Evolutionary conservation across 352 stramenopile species (phyloP).

Genomic region (Phytophthora boehmeriae): DNA sequence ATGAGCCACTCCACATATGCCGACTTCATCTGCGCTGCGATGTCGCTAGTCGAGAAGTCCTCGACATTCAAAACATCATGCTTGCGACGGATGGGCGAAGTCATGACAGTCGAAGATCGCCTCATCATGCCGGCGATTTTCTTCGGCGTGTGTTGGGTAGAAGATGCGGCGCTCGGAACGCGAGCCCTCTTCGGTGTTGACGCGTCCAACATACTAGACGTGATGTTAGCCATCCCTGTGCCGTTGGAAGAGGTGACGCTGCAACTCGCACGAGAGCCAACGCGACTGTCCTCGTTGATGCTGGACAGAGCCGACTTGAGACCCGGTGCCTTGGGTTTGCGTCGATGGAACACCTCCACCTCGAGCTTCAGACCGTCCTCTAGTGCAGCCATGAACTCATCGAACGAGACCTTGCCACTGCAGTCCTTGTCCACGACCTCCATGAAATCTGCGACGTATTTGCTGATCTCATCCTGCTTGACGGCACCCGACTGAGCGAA

Average conservation of each 20-base stretch:
- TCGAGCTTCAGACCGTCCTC: slow-evolving; percentile 78
- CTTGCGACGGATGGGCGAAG: background rate
- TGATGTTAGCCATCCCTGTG: slow-evolving; percentile 35
- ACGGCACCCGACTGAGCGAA: slow-evolving; percentile 70
- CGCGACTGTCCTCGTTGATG: slow-evolving; percentile 10
- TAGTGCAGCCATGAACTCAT: slow-evolving; percentile 80
- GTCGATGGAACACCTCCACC: slow-evolving; percentile 72
- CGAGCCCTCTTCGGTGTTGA: slow-evolving; percentile 58
- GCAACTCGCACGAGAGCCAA: slow-evolving; percentile 19
- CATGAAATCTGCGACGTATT: slow-evolving; percentile 83
- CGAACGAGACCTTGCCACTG: slow-evolving; percentile 79
- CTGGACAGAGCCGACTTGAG: slow-evolving; percentile 31
- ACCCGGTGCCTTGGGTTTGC: slow-evolving; percentile 32
- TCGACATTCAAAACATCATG: slow-evolving; percentile 15
- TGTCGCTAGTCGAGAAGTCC: slow-evolving; percentile 32
- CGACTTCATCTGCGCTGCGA: slow-evolving; percentile 45
- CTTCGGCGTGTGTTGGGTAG: slow-evolving; percentile 38
- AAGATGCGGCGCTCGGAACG: slow-evolving; percentile 28
- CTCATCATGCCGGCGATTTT: slow-evolving; percentile 16
- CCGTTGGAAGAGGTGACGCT: slow-evolving; percentile 39
- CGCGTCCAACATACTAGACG: slow-evolving; percentile 39
- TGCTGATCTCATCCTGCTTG: slow-evolving; percentile 66
- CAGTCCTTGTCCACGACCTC: slow-evolving; percentile 63
- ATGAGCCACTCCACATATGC: slow-evolving; percentile 58
- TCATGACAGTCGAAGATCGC: slow-evolving; percentile 14